These are phyloP conservation scores for Glycyrrhiza uralensis DNA, from an alignment of 306 rosid genomes.

Conservation along the genomic window DNA sequence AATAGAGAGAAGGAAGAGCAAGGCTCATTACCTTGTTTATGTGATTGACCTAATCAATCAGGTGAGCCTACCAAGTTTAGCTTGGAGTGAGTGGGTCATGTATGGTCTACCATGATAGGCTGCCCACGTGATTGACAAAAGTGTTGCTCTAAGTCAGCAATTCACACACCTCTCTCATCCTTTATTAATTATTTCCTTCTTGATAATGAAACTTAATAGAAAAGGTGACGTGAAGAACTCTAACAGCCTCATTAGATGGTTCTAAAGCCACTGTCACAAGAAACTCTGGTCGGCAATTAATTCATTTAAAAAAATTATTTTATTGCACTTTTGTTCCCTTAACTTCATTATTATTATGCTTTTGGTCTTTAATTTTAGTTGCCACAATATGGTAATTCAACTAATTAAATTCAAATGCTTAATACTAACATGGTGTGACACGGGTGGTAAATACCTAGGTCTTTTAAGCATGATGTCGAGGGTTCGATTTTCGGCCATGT, in stretches of 20 bases:
- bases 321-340: slow-evolving; percentile 4
- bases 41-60: slow-evolving; percentile 69
- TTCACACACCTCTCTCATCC: slow-evolving; percentile 33
- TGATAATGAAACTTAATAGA: slow-evolving; percentile 50
- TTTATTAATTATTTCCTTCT: slow-evolving; percentile 26
- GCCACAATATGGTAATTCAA: not conserved
- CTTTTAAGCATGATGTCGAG: too few relatives aligned
- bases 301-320: not conserved
- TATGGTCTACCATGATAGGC: slow-evolving; percentile 78
- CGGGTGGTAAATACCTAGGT: too few relatives aligned
- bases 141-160: slow-evolving; percentile 59
- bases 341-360: not conserved
- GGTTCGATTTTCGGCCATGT: too few relatives aligned
- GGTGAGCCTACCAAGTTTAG: slow-evolving; percentile 46
- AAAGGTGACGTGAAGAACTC: slow-evolving; percentile 86
- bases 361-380: not conserved
- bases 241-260: slow-evolving; percentile 44
- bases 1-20: slow-evolving; percentile 6
- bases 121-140: slow-evolving; percentile 88
- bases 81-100: slow-evolving; percentile 33
- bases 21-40: slow-evolving; percentile 8
- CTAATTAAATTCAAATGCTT: not conserved
- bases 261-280: slow-evolving; percentile 57
- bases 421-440: too few relatives aligned
- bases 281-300: slow-evolving; percentile 60